phyloP scores from a whole-genome alignment of 768 basidiomycete genomes.

The Dictyophora rubrovolvata region DNA sequence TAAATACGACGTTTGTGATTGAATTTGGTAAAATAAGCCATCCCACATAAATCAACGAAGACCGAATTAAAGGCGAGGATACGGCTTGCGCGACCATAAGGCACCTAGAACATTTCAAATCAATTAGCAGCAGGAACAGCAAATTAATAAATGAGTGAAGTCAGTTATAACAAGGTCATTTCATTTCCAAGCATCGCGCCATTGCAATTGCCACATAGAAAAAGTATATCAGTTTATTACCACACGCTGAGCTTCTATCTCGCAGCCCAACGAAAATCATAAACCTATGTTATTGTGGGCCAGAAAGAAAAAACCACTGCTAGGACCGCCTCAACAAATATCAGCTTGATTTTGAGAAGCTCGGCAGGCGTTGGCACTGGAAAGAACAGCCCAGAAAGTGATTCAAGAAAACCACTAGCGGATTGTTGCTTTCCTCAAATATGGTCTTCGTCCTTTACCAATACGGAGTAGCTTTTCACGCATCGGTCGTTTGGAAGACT shows the following conservation, averaged over 20 bases:
- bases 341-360: constrained; percentile 1
- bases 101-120: not conserved
- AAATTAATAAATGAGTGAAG: not conserved
- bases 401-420: not conserved
- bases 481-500: constrained; percentile 5
- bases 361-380: constrained; percentile 6
- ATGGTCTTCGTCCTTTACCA: constrained; percentile 12
- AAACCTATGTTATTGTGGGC: not conserved
- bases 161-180: not conserved
- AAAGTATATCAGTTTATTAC: constrained; percentile 8
- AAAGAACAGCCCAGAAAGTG: constrained; percentile 3
- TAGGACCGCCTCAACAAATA: constrained; percentile 8
- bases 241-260: constrained; percentile 4
- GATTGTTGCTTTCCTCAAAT: not conserved
- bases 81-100: not conserved
- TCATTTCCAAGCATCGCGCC: not conserved
- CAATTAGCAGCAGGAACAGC: not conserved
- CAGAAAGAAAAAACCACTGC: constrained; percentile 6
- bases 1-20: constrained; percentile 1
- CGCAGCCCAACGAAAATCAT: not conserved
- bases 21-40: constrained; percentile 10
- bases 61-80: constrained; percentile 4
- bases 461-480: constrained; percentile 3
- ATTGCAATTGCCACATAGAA: constrained; percentile 1
- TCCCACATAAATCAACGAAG: constrained; percentile 8